A percentile compares a stretch with the other conserved stretches of the same genome.
These are phyloP conservation scores for Neurospora sp. DNA, from an alignment of 495 filamentous ascomycete genomes.

Conservation along the genomic window DNA sequence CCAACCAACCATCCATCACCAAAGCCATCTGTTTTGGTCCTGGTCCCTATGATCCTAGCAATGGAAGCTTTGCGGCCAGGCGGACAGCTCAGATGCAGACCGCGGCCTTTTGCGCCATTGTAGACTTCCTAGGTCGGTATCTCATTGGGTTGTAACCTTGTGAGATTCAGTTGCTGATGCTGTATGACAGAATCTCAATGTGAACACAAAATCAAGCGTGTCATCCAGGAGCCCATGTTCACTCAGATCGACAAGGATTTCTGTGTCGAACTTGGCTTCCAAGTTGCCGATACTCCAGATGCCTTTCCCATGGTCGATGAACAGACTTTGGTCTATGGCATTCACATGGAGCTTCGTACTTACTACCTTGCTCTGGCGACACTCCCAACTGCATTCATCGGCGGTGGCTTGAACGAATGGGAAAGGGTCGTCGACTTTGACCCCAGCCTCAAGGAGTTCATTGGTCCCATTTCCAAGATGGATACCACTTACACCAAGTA, in stretches of 20 bases:
- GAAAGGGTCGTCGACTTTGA: conserved; percentile 20
- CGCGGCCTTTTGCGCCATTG: conserved; percentile 47
- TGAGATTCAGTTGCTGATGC: background rate
- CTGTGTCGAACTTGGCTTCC: conserved; percentile 40
- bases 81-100: conserved; percentile 44
- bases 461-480: conserved; percentile 17
- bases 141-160: background rate
- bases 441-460: background rate
- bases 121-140: conserved; percentile 29
- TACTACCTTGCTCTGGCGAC: conserved; percentile 28
- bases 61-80: conserved; percentile 21
- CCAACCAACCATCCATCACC: conserved; percentile 14
- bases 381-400: conserved; percentile 33
- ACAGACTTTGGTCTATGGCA: conserved; percentile 40
- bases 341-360: conserved; percentile 48
- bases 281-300: conserved; percentile 44
- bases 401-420: conserved; percentile 30
- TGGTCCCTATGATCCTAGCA: conserved; percentile 33
- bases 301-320: conserved; percentile 45
- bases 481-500: conserved; percentile 19
- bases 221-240: conserved; percentile 66
- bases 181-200: conserved; percentile 6
- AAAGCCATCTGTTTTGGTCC: conserved; percentile 35
- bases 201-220: conserved; percentile 25
- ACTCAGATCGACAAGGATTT: conserved; percentile 50